A percentile compares a stretch with the other conserved stretches of the same genome.
Conservation (phyloP, 1,284 basidiomycete species). For the Ganoderma lingzhi region DNA sequence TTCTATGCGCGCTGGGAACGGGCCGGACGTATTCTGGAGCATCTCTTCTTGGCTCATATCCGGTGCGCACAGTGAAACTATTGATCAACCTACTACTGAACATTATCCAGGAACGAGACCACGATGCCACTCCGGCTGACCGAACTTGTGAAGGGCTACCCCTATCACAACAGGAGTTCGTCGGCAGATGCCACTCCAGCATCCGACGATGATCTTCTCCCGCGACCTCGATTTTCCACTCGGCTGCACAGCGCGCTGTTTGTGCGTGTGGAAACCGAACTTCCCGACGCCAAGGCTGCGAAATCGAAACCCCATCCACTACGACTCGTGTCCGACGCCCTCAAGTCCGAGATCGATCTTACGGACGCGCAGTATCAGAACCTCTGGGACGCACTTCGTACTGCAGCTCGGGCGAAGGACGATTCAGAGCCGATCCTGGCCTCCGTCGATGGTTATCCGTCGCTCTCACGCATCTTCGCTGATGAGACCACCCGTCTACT, state of each 20-base stretch:
- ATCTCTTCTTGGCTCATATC: constrained; percentile 73
- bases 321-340: constrained; percentile 65
- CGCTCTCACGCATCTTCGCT: constrained; percentile 54
- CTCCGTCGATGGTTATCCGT: constrained; percentile 30
- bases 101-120: constrained; percentile 62
- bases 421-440: constrained; percentile 29
- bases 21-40: constrained; percentile 73
- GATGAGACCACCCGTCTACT: constrained; percentile 73
- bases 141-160: constrained; percentile 75
- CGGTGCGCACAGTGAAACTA: constrained; percentile 52
- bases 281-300: constrained; percentile 43
- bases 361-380: constrained; percentile 47
- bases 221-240: constrained; percentile 71
- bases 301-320: constrained; percentile 61
- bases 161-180: constrained; percentile 52
- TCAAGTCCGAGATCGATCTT: constrained; percentile 52
- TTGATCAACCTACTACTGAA: constrained; percentile 16
- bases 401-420: constrained; percentile 42
- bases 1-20: constrained; percentile 80
- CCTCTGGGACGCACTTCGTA: constrained; percentile 65
- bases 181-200: constrained; percentile 38
- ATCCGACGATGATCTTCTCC: constrained; percentile 54
- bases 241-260: constrained; percentile 66
- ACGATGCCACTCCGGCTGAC: constrained; percentile 72
- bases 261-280: constrained; percentile 65